These are phyloP conservation scores for Aquilaria yunnanensis DNA, from an alignment of 345 rosid genomes.

Conservation along the genomic window DNA sequence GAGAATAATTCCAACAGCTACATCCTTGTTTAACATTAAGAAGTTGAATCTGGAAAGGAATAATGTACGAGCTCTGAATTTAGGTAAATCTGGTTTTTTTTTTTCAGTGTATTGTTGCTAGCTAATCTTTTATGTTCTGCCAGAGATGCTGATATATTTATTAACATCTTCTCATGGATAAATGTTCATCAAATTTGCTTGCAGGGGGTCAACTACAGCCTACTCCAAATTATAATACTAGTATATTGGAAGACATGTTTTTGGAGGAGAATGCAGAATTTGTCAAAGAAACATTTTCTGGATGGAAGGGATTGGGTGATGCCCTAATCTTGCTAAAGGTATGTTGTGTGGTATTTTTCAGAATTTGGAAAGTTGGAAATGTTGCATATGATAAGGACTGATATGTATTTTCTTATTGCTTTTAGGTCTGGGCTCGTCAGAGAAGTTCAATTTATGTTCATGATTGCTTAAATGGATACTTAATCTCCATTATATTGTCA, in stretches of 20 bases:
- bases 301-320: slow-evolving; percentile 63
- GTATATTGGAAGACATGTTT: slow-evolving; percentile 84
- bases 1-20: slow-evolving; percentile 72
- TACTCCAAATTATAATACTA: slow-evolving; percentile 70
- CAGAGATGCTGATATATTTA: slow-evolving; percentile 3
- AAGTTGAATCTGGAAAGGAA: slow-evolving; percentile 66
- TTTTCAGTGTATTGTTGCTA: background rate
- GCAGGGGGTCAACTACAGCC: slow-evolving; percentile 43
- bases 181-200: slow-evolving; percentile 14
- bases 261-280: slow-evolving; percentile 55
- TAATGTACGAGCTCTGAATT: slow-evolving; percentile 53
- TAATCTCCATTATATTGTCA: slow-evolving; percentile 61
- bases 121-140: background rate
- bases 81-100: slow-evolving; percentile 35
- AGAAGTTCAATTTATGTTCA: slow-evolving; percentile 69
- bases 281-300: slow-evolving; percentile 47
- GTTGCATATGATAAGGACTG: background rate
- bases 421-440: slow-evolving; percentile 87
- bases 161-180: slow-evolving; percentile 2
- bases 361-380: slow-evolving; percentile 8
- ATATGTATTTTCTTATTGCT: slow-evolving; percentile 6
- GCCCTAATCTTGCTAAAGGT: slow-evolving; percentile 80
- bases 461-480: slow-evolving; percentile 81
- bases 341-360: slow-evolving; percentile 1
- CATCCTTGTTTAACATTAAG: slow-evolving; percentile 49